Conservation (phyloP, 2,329 filamentous ascomycete species). For the Truncatella angustata region DNA sequence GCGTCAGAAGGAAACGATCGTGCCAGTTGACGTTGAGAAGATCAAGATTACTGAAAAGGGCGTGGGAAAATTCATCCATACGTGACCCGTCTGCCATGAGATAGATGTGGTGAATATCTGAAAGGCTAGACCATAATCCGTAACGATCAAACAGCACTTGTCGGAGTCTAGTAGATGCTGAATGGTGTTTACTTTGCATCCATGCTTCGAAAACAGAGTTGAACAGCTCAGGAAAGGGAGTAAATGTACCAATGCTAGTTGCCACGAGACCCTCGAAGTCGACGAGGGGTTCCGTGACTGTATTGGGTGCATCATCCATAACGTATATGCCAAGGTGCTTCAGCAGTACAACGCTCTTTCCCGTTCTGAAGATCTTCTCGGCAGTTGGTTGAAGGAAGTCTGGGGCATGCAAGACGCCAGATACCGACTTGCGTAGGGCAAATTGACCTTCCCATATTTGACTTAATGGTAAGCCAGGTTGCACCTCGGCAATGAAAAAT, state of each 20-base stretch:
- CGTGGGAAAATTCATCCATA: conserved; percentile 62
- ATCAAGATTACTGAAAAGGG: conserved; percentile 75
- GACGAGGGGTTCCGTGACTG: conserved; percentile 43
- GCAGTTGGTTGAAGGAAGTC: conserved; percentile 70
- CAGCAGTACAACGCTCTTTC: conserved; percentile 86
- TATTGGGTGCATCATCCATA: conserved; percentile 28
- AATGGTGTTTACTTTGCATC: conserved; percentile 71
- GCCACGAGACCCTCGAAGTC: conserved; percentile 55
- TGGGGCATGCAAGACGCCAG: conserved; percentile 66
- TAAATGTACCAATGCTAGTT: conserved; percentile 44
- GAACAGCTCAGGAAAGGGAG: conserved; percentile 75
- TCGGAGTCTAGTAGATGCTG: conserved; percentile 66
- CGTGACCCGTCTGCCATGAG: conserved; percentile 72
- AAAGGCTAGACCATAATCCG: conserved; percentile 62
- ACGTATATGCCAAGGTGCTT: conserved; percentile 62
- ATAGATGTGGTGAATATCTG: conserved; percentile 70
- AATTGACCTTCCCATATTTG: conserved; percentile 78
- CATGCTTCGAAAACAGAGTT: conserved; percentile 69
- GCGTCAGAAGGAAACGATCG: conserved; percentile 78
- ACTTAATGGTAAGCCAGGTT: conserved; percentile 54
- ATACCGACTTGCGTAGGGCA: conserved; percentile 58
- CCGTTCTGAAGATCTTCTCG: conserved; percentile 76
- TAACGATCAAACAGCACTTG: conserved; percentile 67
- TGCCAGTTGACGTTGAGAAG: conserved; percentile 62
- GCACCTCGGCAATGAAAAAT: conserved; percentile 71